Evolutionary conservation across 257 asterid species (phyloP).

Genomic region (Linaria vulgaris): DNA sequence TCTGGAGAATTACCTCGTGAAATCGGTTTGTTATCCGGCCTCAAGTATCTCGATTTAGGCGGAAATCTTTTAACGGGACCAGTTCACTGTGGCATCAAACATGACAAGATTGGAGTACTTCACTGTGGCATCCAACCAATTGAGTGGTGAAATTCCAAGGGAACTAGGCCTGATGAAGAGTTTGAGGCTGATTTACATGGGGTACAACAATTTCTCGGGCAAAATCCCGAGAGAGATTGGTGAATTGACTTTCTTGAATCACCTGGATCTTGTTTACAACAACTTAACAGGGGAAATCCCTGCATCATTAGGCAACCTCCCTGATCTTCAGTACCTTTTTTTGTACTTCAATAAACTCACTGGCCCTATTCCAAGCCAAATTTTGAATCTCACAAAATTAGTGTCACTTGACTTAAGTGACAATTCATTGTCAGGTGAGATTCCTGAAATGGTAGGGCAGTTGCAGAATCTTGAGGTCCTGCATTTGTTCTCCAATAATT

Average conservation of each 20-base stretch:
- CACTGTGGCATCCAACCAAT: slow-evolving; percentile 75
- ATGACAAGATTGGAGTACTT: slow-evolving; percentile 53
- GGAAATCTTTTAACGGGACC: slow-evolving; percentile 61
- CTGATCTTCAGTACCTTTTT: slow-evolving; percentile 57
- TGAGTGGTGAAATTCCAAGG: slow-evolving; percentile 57
- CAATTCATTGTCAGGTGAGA: slow-evolving; percentile 64
- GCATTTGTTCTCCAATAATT: slow-evolving; percentile 71
- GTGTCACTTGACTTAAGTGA: slow-evolving; percentile 80
- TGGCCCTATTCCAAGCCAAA: slow-evolving; percentile 55
- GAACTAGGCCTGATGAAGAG: slow-evolving; percentile 51
- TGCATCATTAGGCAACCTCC: slow-evolving; percentile 68
- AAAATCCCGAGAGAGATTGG: slow-evolving; percentile 62
- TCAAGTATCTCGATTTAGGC: slow-evolving; percentile 64
- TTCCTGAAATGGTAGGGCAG: slow-evolving; percentile 42
- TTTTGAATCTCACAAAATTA: slow-evolving; percentile 51
- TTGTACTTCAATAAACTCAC: slow-evolving; percentile 72
- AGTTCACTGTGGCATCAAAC: slow-evolving; percentile 49
- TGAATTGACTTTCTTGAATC: slow-evolving; percentile 41
- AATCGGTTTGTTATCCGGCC: slow-evolving; percentile 58
- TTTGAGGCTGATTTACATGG: slow-evolving; percentile 62
- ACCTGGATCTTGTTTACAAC: slow-evolving; percentile 77
- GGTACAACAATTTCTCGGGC: slow-evolving; percentile 83
- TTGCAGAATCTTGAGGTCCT: slow-evolving; percentile 60
- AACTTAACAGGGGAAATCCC: slow-evolving; percentile 85
- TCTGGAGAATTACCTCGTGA: slow-evolving; percentile 56